These are phyloP conservation scores for Talaromyces borbonicus DNA, from an alignment of 495 filamentous ascomycete species.

Conservation along the genomic window DNA sequence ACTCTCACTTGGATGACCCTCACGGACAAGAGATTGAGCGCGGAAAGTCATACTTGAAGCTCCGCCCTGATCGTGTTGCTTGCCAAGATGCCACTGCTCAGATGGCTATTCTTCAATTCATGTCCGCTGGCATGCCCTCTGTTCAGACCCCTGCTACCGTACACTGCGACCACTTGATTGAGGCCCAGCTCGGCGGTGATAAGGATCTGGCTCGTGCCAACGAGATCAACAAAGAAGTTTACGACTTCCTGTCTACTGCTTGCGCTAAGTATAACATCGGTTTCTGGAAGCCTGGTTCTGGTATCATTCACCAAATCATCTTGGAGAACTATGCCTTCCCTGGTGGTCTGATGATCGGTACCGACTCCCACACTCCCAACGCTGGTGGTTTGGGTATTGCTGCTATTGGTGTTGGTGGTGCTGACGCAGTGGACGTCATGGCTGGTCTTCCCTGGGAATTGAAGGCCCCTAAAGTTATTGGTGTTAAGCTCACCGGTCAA, in stretches of 20 bases:
- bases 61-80: constrained; percentile 95
- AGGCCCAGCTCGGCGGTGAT: constrained; percentile 86
- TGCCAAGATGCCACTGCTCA: constrained; percentile 99
- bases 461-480: constrained; percentile 95
- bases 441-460: constrained; percentile 96
- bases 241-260: constrained; percentile 89
- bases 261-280: constrained; percentile 99
- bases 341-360: constrained; percentile 95
- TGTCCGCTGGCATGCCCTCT: constrained; percentile 91
- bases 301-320: constrained; percentile 99
- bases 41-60: constrained; percentile 87
- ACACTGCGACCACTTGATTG: constrained; percentile 99
- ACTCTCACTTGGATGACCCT: constrained; percentile 97
- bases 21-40: constrained; percentile 93
- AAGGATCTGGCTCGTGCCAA: constrained; percentile 91
- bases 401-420: constrained; percentile 97
- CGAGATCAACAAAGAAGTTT: constrained; percentile 98
- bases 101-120: constrained; percentile 99
- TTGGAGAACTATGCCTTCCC: constrained; percentile 99
- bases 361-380: constrained; percentile 97
- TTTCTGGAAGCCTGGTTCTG: constrained; percentile 97
- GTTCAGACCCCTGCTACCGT: constrained; percentile 94
- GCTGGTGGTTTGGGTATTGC: constrained; percentile 93
- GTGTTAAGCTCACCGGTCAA: constrained; percentile 85
- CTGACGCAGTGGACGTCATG: constrained; percentile 98